A percentile compares a stretch with the other conserved stretches of the same genome.
phyloP scores from a whole-genome alignment of 257 asterid species.

The Echites panduratus region DNA sequence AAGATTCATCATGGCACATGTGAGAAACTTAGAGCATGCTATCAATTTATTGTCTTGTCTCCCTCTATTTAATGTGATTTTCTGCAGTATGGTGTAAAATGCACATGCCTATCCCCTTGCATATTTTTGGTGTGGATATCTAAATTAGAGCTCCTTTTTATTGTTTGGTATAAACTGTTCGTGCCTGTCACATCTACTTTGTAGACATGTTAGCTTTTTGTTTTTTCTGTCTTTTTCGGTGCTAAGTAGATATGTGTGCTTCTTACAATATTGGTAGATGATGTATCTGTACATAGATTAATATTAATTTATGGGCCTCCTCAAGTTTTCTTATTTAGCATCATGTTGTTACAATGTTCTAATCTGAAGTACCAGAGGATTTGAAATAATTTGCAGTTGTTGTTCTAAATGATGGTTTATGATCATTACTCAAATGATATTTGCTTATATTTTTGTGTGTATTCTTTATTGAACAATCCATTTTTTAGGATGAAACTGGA shows the following conservation, averaged over 20 bases:
- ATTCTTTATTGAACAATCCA: neutral
- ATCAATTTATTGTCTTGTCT: slow-evolving; percentile 44
- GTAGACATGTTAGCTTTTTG: too few relatives aligned
- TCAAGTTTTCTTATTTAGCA: too few relatives aligned
- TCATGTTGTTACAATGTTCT: too few relatives aligned
- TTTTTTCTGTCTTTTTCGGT: too few relatives aligned
- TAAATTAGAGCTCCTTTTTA: neutral
- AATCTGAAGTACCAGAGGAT: too few relatives aligned
- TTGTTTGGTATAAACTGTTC: neutral
- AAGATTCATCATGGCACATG: slow-evolving; percentile 20
- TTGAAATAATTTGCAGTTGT: too few relatives aligned
- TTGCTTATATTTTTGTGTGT: neutral
- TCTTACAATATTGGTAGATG: too few relatives aligned
- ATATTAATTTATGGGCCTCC: too few relatives aligned
- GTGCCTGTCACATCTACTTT: neutral
- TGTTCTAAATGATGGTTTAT: too few relatives aligned
- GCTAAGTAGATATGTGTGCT: too few relatives aligned
- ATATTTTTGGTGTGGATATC: neutral
- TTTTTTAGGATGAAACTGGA: slow-evolving; percentile 70
- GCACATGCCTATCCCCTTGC: slow-evolving; percentile 4
- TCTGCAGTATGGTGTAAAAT: slow-evolving; percentile 13
- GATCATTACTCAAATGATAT: too few relatives aligned
- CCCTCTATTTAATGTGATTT: slow-evolving; percentile 41
- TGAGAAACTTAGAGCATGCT: slow-evolving; percentile 27
- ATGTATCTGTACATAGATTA: too few relatives aligned